A percentile compares a stretch with the other conserved stretches of the same genome.
These are phyloP conservation scores for Rhododendron ovatum DNA, from an alignment of 148 eudicot genomes.

Conservation along the genomic window DNA sequence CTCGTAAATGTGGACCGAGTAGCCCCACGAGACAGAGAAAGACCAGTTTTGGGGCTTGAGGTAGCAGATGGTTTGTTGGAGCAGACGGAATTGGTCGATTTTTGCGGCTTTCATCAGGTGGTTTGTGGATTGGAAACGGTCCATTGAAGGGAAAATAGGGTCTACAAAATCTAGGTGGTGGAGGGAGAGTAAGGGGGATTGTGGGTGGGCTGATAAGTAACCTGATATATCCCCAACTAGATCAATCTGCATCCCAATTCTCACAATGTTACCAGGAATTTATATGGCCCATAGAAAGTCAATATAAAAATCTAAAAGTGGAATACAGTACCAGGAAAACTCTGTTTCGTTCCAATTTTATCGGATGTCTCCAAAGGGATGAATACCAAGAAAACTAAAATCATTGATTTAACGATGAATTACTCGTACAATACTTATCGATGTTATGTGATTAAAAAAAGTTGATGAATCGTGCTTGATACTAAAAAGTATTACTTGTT, in stretches of 20 bases:
- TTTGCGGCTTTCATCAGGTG: conserved; percentile 51
- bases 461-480: too few relatives aligned
- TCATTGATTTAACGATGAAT: too few relatives aligned
- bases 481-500: too few relatives aligned
- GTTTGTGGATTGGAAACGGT: conserved; percentile 26
- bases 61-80: conserved; percentile 80
- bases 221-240: conserved; percentile 29
- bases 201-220: conserved; percentile 29
- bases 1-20: conserved; percentile 34
- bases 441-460: too few relatives aligned
- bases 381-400: too few relatives aligned
- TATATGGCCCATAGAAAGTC: too few relatives aligned
- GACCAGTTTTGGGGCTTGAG: conserved; percentile 39
- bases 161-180: conserved; percentile 50
- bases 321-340: too few relatives aligned
- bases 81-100: conserved; percentile 45
- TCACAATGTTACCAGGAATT: neutral
- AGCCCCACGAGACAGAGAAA: conserved; percentile 62
- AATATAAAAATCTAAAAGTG: too few relatives aligned
- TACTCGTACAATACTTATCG: too few relatives aligned
- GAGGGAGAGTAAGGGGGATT: conserved; percentile 54
- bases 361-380: too few relatives aligned
- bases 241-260: conserved; percentile 19
- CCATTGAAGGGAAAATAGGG: conserved; percentile 57
- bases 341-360: too few relatives aligned